Evolutionary conservation across 225 moss, liverwort and hornwort species (phyloP).

Genomic region (Takakia lepidozioides): DNA sequence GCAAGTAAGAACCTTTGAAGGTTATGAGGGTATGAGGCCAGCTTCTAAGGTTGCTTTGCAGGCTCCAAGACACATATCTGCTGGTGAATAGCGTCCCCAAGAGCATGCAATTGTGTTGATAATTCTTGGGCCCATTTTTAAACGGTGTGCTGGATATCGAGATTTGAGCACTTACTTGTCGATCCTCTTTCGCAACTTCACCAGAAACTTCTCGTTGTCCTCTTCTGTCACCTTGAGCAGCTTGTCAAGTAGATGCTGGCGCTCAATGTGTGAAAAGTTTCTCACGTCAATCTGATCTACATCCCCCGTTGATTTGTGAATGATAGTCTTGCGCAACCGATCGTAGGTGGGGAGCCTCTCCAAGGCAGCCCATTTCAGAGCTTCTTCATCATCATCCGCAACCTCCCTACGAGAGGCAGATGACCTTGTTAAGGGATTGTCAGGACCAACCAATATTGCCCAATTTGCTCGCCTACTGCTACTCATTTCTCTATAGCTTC

Average conservation of each 20-base stretch:
- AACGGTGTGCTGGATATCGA: too few relatives aligned
- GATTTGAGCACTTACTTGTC: constrained; percentile 29
- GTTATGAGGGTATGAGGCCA: neutral
- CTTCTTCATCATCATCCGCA: constrained; percentile 45
- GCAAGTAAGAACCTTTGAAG: neutral
- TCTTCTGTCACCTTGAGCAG: constrained; percentile 33
- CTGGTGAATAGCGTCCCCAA: neutral
- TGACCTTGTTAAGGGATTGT: too few relatives aligned
- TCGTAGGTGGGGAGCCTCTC: constrained; percentile 61
- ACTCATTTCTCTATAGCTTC: too few relatives aligned
- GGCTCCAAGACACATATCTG: neutral
- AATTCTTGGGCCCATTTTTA: too few relatives aligned
- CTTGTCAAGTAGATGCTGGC: constrained; percentile 30
- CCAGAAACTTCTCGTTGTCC: constrained; percentile 46
- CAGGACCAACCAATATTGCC: too few relatives aligned
- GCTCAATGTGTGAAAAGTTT: constrained; percentile 16
- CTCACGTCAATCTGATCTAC: constrained; percentile 24
- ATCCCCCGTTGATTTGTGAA: constrained; percentile 38
- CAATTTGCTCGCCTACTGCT: too few relatives aligned
- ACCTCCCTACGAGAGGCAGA: too few relatives aligned
- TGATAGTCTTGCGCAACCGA: constrained; percentile 54
- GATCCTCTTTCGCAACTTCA: constrained; percentile 50
- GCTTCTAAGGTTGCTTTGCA: neutral
- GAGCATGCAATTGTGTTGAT: neutral
- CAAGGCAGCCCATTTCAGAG: constrained; percentile 62